Conservation (phyloP, 2,329 filamentous ascomycete species). For the Venturia pyrina region DNA sequence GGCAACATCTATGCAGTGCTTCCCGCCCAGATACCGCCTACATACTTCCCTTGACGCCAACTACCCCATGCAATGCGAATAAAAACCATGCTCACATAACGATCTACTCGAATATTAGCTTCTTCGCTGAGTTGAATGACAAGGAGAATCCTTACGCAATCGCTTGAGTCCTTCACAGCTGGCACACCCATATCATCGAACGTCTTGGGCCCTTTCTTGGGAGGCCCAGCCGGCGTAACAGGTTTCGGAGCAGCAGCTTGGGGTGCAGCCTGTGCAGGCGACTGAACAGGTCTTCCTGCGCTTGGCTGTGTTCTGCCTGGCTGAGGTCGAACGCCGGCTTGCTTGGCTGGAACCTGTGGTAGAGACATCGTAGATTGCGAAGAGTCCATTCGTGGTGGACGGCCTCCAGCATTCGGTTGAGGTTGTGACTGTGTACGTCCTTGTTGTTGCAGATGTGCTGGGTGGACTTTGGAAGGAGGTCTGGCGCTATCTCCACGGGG, state of each 20-base stretch:
- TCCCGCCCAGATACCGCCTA: constrained; percentile 11
- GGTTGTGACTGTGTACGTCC: constrained; percentile 3
- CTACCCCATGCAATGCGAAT: neutral
- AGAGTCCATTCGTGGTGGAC: constrained; percentile 2
- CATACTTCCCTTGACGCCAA: constrained; percentile 13
- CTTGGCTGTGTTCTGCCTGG: constrained; percentile 7
- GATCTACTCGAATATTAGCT: constrained; percentile 20
- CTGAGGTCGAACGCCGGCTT: neutral
- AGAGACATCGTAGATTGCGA: constrained; percentile 3
- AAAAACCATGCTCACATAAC: constrained; percentile 28
- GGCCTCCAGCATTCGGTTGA: neutral
- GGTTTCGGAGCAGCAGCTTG: constrained; percentile 6
- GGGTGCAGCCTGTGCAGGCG: neutral
- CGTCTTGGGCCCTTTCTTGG: constrained; percentile 75
- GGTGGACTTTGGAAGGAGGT: neutral
- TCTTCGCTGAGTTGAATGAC: neutral
- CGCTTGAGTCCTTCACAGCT: constrained; percentile 68
- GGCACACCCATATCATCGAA: constrained; percentile 99
- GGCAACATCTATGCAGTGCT: neutral
- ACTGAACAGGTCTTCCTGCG: constrained; percentile 1
- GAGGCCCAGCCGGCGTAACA: constrained; percentile 15
- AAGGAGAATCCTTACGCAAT: constrained; percentile 60
- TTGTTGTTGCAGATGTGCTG: neutral
- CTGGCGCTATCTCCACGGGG: constrained; percentile 4
- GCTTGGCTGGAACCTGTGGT: neutral